phyloP scores from a whole-genome alignment of 2,329 filamentous ascomycete species.

The Phaeosphaeria sp. region DNA sequence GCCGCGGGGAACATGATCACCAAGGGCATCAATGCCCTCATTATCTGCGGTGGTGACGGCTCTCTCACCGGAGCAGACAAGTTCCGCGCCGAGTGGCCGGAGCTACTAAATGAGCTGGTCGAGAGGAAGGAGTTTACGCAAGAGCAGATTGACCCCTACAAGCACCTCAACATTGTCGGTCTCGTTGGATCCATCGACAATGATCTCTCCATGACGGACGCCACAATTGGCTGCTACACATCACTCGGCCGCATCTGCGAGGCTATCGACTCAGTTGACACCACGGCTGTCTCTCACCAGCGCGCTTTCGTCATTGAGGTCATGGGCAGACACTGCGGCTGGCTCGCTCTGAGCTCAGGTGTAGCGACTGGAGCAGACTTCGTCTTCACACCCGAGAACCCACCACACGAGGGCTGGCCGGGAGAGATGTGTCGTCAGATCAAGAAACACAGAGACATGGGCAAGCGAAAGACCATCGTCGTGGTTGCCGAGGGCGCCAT shows the following conservation, averaged over 20 bases:
- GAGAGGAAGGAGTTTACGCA: conserved; percentile 71
- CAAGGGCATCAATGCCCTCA: conserved; percentile 90
- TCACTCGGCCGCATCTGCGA: conserved; percentile 92
- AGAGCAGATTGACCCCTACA: conserved; percentile 77
- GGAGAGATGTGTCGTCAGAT: conserved; percentile 45
- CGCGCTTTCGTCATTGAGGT: conserved; percentile 94
- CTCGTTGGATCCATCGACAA: conserved; percentile 98
- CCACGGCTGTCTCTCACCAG: conserved; percentile 92
- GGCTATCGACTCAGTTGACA: conserved; percentile 95
- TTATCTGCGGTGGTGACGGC: conserved; percentile 97
- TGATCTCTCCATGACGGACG: conserved; percentile 95
- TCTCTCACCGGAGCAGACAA: conserved; percentile 88
- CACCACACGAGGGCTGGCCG: conserved; percentile 85
- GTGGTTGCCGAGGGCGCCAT: conserved; percentile 92
- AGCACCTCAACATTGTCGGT: conserved; percentile 92
- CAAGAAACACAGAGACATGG: conserved; percentile 77
- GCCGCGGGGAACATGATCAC: conserved; percentile 95
- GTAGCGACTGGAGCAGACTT: conserved; percentile 96
- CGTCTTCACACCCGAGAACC: conserved; percentile 95
- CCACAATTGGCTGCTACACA: conserved; percentile 96
- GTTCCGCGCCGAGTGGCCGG: conserved; percentile 92
- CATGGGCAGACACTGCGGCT: conserved; percentile 97
- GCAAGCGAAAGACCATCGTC: conserved; percentile 97
- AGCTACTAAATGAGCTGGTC: conserved; percentile 85
- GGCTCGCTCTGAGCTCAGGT: conserved; percentile 94